Evolutionary conservation across 2,329 filamentous ascomycete species (phyloP).

Genomic region (Cercospora sp.): DNA sequence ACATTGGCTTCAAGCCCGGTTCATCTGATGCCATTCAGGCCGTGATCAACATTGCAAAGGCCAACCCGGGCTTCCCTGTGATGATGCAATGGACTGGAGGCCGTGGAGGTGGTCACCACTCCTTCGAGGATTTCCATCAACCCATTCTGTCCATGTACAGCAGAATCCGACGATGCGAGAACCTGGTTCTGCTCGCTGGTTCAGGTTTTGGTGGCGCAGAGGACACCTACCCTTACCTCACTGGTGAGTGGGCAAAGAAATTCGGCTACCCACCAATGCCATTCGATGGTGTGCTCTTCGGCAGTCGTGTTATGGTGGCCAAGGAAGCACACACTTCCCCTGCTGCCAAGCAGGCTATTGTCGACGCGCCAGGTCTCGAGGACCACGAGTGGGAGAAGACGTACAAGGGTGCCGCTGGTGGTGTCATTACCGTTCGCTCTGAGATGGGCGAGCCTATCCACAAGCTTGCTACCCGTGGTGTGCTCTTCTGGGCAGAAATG

Average conservation of each 20-base stretch:
- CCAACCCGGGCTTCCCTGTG: slow-evolving; percentile 91
- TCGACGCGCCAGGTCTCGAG: slow-evolving; percentile 77
- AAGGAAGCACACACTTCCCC: slow-evolving; percentile 88
- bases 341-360: slow-evolving; percentile 85
- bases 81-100: slow-evolving; percentile 94
- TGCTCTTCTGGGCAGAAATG: slow-evolving; percentile 98
- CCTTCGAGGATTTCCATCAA: slow-evolving; percentile 92
- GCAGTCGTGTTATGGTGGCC: slow-evolving; percentile 91
- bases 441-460: slow-evolving; percentile 99
- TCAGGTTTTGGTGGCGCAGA: slow-evolving; percentile 89
- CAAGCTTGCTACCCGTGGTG: slow-evolving; percentile 95
- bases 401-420: slow-evolving; percentile 86
- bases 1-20: slow-evolving; percentile 92
- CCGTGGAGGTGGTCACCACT: slow-evolving; percentile 90
- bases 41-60: slow-evolving; percentile 89
- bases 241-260: slow-evolving; percentile 81
- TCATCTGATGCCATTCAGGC: slow-evolving; percentile 84
- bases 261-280: slow-evolving; percentile 91
- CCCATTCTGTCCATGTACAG: slow-evolving; percentile 89
- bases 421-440: slow-evolving; percentile 92
- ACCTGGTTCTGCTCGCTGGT: slow-evolving; percentile 85
- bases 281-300: slow-evolving; percentile 87
- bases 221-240: slow-evolving; percentile 90
- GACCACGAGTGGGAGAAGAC: slow-evolving; percentile 88
- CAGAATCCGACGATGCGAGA: slow-evolving; percentile 78